Evolutionary conservation across 306 rosid genomes (phyloP).

Genomic region (Potentilla sterilis): DNA sequence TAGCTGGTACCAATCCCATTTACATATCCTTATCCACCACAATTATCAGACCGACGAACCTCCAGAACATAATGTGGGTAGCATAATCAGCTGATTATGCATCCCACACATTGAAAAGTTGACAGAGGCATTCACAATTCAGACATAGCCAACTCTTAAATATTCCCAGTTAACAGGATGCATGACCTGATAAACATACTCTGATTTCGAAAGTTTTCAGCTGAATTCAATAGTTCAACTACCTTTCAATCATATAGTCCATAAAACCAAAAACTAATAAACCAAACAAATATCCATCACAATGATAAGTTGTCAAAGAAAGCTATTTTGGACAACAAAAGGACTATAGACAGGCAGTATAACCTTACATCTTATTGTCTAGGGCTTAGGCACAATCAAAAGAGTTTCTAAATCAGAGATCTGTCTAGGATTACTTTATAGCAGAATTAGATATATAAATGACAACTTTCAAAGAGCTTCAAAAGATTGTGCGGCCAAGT

Average conservation of each 20-base stretch:
- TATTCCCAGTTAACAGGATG: neutral
- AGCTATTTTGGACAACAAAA: neutral
- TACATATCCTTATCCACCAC: neutral
- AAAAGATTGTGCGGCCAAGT: neutral
- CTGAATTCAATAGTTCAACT: neutral
- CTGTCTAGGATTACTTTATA: neutral
- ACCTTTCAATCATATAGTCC: neutral
- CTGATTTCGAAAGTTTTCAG: neutral
- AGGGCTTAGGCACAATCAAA: no score
- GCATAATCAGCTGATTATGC: neutral
- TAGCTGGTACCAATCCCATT: neutral
- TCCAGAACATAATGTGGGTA: neutral
- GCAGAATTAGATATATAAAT: neutral
- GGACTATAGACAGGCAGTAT: neutral
- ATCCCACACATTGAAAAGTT: neutral
- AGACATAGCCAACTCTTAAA: neutral
- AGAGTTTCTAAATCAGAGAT: constrained; percentile 5
- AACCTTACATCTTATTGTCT: no score
- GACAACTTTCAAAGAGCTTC: neutral
- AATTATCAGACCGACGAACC: neutral
- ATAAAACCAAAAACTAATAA: neutral
- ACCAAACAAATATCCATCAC: neutral
- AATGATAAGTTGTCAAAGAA: neutral
- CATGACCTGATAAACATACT: neutral
- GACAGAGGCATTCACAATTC: neutral